Conservation (phyloP, 208 protist genomes). For the Leishmania braziliensis region DNA sequence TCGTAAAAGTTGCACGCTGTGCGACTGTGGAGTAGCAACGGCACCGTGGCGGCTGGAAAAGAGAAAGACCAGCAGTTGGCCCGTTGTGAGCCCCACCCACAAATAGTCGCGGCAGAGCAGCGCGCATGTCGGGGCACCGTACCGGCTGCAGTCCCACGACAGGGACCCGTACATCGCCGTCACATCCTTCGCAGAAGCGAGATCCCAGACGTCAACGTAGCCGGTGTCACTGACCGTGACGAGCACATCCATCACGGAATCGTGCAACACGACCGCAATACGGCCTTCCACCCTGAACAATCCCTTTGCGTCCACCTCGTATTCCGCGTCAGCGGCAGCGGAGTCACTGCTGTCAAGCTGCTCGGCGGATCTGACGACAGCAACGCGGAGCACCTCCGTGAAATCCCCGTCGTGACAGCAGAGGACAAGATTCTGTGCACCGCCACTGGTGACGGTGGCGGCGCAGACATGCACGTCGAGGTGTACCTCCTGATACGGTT, state of each 20-base stretch:
- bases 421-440: conserved; percentile 5
- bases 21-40: background rate
- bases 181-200: conserved; percentile 32
- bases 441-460: background rate
- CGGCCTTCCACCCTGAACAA: conserved; percentile 56
- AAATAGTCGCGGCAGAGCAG: conserved; percentile 28
- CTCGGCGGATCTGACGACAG: conserved; percentile 3
- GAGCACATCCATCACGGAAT: conserved; percentile 23
- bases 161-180: conserved; percentile 44
- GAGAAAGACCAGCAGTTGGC: conserved; percentile 39
- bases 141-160: conserved; percentile 21
- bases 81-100: conserved; percentile 57
- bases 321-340: background rate
- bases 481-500: conserved; percentile 25
- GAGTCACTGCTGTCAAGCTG: background rate
- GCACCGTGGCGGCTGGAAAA: conserved; percentile 1
- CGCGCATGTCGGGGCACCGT: conserved; percentile 35
- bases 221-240: conserved; percentile 50
- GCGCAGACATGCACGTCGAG: conserved; percentile 21
- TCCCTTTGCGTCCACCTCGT: conserved; percentile 25
- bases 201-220: conserved; percentile 68
- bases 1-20: background rate
- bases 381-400: conserved; percentile 24
- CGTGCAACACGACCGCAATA: conserved; percentile 35
- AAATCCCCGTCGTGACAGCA: conserved; percentile 28